These are phyloP conservation scores for Juncus effusus DNA, from an alignment of 176 grass and related monocot genomes.

Conservation along the genomic window DNA sequence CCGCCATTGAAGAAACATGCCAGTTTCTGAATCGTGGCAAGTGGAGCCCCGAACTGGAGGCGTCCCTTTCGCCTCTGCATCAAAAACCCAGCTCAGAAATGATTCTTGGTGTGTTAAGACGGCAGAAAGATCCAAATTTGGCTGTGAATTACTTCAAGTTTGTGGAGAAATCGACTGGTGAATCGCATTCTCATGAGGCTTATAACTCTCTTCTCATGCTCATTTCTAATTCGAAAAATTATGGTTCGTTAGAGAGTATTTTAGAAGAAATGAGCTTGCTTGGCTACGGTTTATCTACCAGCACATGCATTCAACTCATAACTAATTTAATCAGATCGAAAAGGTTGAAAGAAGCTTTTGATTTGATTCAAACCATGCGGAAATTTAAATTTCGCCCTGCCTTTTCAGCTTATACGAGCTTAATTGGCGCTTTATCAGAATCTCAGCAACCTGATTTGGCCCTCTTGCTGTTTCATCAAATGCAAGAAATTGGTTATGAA, in stretches of 20 bases:
- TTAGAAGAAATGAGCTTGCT: slow-evolving; percentile 81
- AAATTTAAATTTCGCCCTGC: slow-evolving; percentile 79
- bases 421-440: slow-evolving; percentile 69
- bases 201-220: slow-evolving; percentile 58
- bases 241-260: slow-evolving; percentile 45
- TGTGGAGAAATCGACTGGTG: slow-evolving; percentile 37
- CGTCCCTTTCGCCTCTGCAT: slow-evolving; percentile 43
- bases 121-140: slow-evolving; percentile 47
- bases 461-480: slow-evolving; percentile 71
- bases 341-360: slow-evolving; percentile 45
- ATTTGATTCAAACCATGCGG: slow-evolving; percentile 40
- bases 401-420: slow-evolving; percentile 67
- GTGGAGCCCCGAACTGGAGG: slow-evolving; percentile 54
- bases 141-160: slow-evolving; percentile 60
- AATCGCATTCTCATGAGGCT: slow-evolving; percentile 44
- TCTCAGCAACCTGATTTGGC: slow-evolving; percentile 47
- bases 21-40: slow-evolving; percentile 14
- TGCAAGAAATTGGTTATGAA: slow-evolving; percentile 91
- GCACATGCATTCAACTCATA: slow-evolving; percentile 49
- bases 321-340: slow-evolving; percentile 42
- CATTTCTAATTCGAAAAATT: slow-evolving; percentile 40
- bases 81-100: slow-evolving; percentile 28
- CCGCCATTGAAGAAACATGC: slow-evolving; percentile 28
- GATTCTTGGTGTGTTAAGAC: slow-evolving; percentile 48
- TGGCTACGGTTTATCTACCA: slow-evolving; percentile 46